phyloP scores from a whole-genome alignment of 2,329 filamentous ascomycete genomes.

The Claviceps africana region DNA sequence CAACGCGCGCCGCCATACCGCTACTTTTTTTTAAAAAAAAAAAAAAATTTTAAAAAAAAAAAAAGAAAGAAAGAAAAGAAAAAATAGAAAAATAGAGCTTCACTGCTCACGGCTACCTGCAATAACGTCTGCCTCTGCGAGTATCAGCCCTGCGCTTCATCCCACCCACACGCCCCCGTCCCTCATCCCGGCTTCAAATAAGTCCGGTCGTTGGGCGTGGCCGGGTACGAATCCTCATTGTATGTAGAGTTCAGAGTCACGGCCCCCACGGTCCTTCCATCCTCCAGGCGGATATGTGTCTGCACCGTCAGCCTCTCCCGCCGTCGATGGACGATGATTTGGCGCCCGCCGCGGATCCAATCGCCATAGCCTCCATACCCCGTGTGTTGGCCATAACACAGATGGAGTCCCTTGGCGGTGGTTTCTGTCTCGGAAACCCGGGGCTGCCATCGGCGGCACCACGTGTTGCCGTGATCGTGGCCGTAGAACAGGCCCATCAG shows the following conservation, averaged over 20 bases:
- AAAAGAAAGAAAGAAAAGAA: too few relatives aligned
- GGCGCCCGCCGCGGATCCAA: conserved; percentile 46
- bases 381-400: conserved; percentile 49
- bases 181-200: not conserved
- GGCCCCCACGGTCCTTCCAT: conserved; percentile 28
- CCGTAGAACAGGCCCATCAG: conserved; percentile 47
- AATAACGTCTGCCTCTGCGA: too few relatives aligned
- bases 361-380: conserved; percentile 57
- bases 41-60: too few relatives aligned
- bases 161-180: not conserved
- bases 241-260: conserved; percentile 43
- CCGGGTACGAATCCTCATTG: conserved; percentile 35
- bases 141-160: not conserved
- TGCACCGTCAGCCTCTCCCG: conserved; percentile 29
- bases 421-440: conserved; percentile 18
- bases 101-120: too few relatives aligned
- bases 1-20: too few relatives aligned
- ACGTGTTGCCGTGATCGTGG: conserved; percentile 51
- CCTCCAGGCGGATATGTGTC: conserved; percentile 48
- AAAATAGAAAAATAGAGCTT: too few relatives aligned
- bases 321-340: conserved; percentile 34
- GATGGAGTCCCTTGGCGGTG: conserved; percentile 27
- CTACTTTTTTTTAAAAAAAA: too few relatives aligned
- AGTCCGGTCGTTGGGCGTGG: conserved; percentile 20
- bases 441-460: conserved; percentile 38